Percentiles rank a stretch among this genome's conserved stretches.
phyloP scores from a whole-genome alignment of 2,329 filamentous ascomycete genomes.

The Beauveria scarabaeidicola region DNA sequence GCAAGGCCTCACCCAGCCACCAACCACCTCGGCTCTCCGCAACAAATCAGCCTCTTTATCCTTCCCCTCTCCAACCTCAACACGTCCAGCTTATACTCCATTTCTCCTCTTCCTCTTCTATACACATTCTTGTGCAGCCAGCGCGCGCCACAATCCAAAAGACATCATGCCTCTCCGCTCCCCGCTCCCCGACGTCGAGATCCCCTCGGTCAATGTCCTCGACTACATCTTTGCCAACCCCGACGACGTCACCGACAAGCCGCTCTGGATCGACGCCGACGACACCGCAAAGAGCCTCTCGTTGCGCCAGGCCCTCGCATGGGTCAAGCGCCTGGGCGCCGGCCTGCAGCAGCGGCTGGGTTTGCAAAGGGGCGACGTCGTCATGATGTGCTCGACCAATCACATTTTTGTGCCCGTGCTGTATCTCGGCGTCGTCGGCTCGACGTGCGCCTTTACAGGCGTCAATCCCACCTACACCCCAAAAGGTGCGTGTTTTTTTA shows the following conservation, averaged over 20 bases:
- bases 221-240: slow-evolving; percentile 26
- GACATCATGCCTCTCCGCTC: slow-evolving; percentile 33
- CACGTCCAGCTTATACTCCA: too few species aligned
- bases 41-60: neutral
- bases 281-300: slow-evolving; percentile 36
- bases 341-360: slow-evolving; percentile 39
- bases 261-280: slow-evolving; percentile 45
- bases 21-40: neutral
- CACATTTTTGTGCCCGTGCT: slow-evolving; percentile 47
- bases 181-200: slow-evolving; percentile 31
- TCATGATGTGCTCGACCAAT: slow-evolving; percentile 46
- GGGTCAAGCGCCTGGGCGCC: slow-evolving; percentile 41
- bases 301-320: slow-evolving; percentile 37
- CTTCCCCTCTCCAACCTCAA: too few species aligned
- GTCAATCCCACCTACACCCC: slow-evolving; percentile 44
- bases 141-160: neutral
- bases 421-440: slow-evolving; percentile 45
- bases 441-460: slow-evolving; percentile 45
- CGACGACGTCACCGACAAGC: slow-evolving; percentile 30
- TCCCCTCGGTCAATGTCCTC: slow-evolving; percentile 37
- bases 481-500: slow-evolving; percentile 26
- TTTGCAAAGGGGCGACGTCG: slow-evolving; percentile 39
- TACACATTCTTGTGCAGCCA: neutral
- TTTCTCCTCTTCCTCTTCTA: neutral
- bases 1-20: neutral